These are phyloP conservation scores for Aspergillus saccharolyticus DNA, from an alignment of 495 filamentous ascomycete genomes.

Conservation along the genomic window DNA sequence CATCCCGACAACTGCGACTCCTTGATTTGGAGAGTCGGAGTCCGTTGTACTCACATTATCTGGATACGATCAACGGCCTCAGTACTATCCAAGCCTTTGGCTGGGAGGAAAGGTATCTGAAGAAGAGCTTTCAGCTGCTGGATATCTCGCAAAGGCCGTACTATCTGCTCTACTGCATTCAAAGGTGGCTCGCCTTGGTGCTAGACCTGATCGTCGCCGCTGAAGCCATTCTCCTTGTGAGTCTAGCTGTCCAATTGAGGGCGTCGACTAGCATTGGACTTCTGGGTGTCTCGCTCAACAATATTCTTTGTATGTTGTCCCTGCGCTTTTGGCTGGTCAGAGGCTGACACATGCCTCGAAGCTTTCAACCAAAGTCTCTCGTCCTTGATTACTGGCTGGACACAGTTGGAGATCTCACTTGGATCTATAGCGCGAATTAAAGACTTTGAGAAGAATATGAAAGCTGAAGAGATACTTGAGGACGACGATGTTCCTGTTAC, in stretches of 20 bases:
- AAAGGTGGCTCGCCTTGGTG: neutral
- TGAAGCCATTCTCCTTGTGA: neutral
- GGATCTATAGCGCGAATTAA: neutral
- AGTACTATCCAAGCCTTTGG: neutral
- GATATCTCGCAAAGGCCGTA: neutral
- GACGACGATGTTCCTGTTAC: neutral
- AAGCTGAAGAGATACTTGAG: no score
- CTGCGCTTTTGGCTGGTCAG: no score
- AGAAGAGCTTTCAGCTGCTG: neutral
- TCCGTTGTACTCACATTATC: neutral
- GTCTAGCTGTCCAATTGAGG: neutral
- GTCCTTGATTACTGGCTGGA: neutral
- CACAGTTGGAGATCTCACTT: neutral
- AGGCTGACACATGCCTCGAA: no score
- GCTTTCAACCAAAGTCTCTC: neutral
- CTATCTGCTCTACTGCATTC: neutral
- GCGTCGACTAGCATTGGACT: neutral
- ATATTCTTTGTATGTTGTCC: no score
- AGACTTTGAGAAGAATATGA: neutral
- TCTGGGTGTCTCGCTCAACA: neutral
- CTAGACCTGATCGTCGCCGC: neutral
- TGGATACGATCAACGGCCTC: neutral
- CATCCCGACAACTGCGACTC: neutral
- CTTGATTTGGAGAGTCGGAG: neutral
- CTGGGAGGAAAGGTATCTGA: neutral